Evolutionary conservation across 352 stramenopile genomes (phyloP).

Genomic region (Globisporangium recalcitrans): DNA sequence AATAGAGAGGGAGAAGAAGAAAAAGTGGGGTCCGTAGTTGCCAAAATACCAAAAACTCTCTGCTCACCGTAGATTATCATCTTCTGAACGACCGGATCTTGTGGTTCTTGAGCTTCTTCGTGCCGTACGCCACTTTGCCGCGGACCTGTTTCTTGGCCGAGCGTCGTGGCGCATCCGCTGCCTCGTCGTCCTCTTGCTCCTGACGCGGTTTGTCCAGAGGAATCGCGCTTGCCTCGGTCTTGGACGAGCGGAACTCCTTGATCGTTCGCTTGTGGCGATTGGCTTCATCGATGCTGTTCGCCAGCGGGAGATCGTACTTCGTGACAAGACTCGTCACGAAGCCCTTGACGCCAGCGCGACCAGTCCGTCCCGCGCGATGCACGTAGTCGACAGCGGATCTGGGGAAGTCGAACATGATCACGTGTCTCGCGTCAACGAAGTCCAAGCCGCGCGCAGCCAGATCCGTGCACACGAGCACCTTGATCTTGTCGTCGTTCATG

Average conservation of each 20-base stretch:
- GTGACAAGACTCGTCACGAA: slow-evolving; percentile 75
- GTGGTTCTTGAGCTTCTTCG: slow-evolving; percentile 53
- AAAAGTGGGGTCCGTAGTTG: not conserved
- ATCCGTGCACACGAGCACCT: slow-evolving; percentile 92
- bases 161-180: not conserved
- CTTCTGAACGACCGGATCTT: slow-evolving; percentile 37
- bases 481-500: slow-evolving; percentile 27
- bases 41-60: not conserved
- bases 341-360: slow-evolving; percentile 48
- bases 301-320: slow-evolving; percentile 60
- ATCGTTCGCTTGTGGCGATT: slow-evolving; percentile 53
- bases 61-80: not conserved
- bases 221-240: slow-evolving; percentile 17
- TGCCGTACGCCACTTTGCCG: slow-evolving; percentile 28
- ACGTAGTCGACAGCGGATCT: slow-evolving; percentile 91
- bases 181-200: not conserved
- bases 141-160: slow-evolving; percentile 14
- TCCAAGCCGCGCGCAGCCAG: slow-evolving; percentile 90
- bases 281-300: slow-evolving; percentile 59
- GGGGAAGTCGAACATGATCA: slow-evolving; percentile 94
- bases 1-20: slow-evolving; percentile 7
- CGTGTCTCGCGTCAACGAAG: slow-evolving; percentile 82
- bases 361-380: slow-evolving; percentile 82
- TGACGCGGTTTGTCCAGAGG: slow-evolving; percentile 9
- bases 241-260: slow-evolving; percentile 34